Base-by-base conservation (phyloP, 139 green algal species). In the Closterium sp. region DNA sequence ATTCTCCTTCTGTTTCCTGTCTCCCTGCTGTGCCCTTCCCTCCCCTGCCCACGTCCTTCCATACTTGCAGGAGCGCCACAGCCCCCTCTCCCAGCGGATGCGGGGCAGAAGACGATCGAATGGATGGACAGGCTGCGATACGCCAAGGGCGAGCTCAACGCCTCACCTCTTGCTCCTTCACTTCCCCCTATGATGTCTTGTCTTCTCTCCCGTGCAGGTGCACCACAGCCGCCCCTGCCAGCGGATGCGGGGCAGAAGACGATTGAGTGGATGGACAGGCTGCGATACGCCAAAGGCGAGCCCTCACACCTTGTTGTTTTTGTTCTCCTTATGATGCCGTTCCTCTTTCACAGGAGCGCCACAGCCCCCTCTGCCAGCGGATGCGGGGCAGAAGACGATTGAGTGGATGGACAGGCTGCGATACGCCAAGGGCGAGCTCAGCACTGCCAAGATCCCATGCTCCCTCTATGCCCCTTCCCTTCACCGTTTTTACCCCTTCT, bases 111-210 rank as follows among this genome's bases (percentile, higher is more conserved):
- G 29, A 95, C 95, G 86, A 97, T 99, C 9, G 94, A 95, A 0
- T 96, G 97, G 28, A 93, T 99, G 91, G 97, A 99, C 95, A 96
- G 96, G 95, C 94, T 99, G 92, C 96, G 97, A 88, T 97, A 98
- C 91, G 92, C 96, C 90, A 97, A 96, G 86, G 98, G 98, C 30
- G 4, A 9, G 5, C 93, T 97, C 11, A 1, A 70, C 45, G 6
- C 31, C 3, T 88, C 45, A 17, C 31, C 3, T 88, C 31, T 38
- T 88, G 86, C 86, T 38, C 86, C 86, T 88, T 88, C 31, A 2
- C 31, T 88, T 88, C 31, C 86, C 6, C 31, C 5, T 38, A 38
- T 38, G 32, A 38, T 38, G 32, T 38, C 32, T 38, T 38, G 32
- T 38, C 45, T 1, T 70, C 11, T 70, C 45, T 70, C 42, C 45